Base-by-base conservation (phyloP, 2,329 filamentous ascomycete genomes). In the Apiospora phragmitis region DNA sequence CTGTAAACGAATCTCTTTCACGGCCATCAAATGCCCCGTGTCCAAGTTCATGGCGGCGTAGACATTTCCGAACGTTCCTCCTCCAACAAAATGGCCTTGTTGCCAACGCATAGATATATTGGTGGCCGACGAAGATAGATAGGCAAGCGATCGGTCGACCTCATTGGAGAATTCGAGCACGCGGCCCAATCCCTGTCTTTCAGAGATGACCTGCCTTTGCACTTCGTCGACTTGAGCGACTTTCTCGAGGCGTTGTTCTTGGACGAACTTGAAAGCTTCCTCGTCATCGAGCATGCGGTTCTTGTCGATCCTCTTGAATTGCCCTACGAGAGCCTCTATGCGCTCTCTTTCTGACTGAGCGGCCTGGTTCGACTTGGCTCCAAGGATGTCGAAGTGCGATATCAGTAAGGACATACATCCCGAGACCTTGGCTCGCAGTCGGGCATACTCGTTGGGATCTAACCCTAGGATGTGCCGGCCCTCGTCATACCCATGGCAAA, bases 371-470 rank as follows among this genome's bases (percentile, higher is more conserved):
- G 95, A 97, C 77, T 95, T 91, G 35, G 96, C 96, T 32, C 96
- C 96, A 93, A 99, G 97, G 81, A 99, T 98, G 81, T 99, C 96
- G 77, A 99, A 99, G 81, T 99, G 96, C 12, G 95, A 98, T 75
- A 99, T 98, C 67, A 99, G 86, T 32, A 99, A 88, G 26, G 94
- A 95, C 96, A 99, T 99, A 81, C 96, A 99, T 0, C 95, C 95
- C 11, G 94, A 94, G 6, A 99, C 96, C 81, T 98, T 98, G 71
- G 90, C 87, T 62, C 95, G 90, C 73, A 99, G 85, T 73, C 88
- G 91, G 7, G 91, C 89, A 79, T 97, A 99, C 78, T 99, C 95
- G 51, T 92, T 89, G 71, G 97, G 94, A 51, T 92, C 94, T 71
- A 99, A 90, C 0, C 92, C 93, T n/a, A 99, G 83, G 66, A 99